Evolutionary conservation across 1,284 basidiomycete genomes (phyloP).

Genomic region (Trichosporon asahii): DNA sequence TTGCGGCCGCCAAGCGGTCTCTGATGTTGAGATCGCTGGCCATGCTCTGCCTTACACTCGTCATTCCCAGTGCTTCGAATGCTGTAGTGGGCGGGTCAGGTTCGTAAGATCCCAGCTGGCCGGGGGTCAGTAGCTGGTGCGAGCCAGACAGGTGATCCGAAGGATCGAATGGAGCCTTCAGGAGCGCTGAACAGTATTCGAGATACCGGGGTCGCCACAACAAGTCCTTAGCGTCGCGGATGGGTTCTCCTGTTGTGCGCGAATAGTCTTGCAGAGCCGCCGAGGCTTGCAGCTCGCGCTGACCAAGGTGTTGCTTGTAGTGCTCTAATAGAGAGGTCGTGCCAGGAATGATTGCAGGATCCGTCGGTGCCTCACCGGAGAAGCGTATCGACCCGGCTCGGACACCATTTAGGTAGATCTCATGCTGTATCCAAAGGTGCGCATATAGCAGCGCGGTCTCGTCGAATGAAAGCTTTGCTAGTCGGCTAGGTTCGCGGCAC

Average conservation of each 20-base stretch:
- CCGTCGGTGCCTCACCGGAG: slow-evolving; percentile 15
- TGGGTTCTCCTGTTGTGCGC: slow-evolving; percentile 18
- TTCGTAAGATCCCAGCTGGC: background rate
- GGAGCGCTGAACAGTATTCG: slow-evolving; percentile 52
- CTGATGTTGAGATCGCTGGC: slow-evolving; percentile 60
- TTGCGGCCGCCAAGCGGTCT: slow-evolving; percentile 57
- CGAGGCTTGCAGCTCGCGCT: slow-evolving; percentile 22
- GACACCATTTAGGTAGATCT: slow-evolving; percentile 64
- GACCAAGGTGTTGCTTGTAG: slow-evolving; percentile 57
- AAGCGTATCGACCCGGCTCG: slow-evolving; percentile 60
- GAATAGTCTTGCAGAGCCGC: slow-evolving; percentile 30
- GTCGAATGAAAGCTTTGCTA: slow-evolving; percentile 60
- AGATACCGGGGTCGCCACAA: slow-evolving; percentile 67
- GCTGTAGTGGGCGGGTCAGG: slow-evolving; percentile 51
- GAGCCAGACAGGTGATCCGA: background rate
- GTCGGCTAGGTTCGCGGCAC: slow-evolving; percentile 44
- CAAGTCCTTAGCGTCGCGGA: slow-evolving; percentile 47
- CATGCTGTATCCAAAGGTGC: slow-evolving; percentile 63
- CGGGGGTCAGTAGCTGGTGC: background rate
- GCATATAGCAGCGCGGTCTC: slow-evolving; percentile 63
- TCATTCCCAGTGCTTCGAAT: slow-evolving; percentile 61
- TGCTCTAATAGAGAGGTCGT: slow-evolving; percentile 49
- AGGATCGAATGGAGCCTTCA: slow-evolving; percentile 30
- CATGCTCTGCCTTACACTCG: slow-evolving; percentile 63
- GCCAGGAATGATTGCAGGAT: background rate